Evolutionary conservation across 345 rosid species (phyloP).

Genomic region (Fremontodendron californicum): DNA sequence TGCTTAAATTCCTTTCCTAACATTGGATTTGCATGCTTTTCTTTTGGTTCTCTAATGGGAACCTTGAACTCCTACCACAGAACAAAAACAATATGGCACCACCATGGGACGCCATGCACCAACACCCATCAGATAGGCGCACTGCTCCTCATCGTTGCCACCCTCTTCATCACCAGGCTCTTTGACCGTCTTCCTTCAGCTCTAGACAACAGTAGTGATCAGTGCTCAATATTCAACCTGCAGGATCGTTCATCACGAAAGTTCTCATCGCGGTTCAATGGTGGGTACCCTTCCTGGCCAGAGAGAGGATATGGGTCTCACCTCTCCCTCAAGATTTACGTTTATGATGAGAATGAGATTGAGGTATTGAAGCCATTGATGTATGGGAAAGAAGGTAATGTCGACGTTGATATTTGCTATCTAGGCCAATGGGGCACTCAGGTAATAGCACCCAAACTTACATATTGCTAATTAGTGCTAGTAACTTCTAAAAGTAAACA

Average conservation of each 20-base stretch:
- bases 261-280: slow-evolving; percentile 12
- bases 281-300: slow-evolving; percentile 25
- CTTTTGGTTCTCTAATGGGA: slow-evolving; percentile 9
- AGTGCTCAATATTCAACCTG: neutral
- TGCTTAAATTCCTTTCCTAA: neutral
- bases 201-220: neutral
- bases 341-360: slow-evolving; percentile 40
- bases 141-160: slow-evolving; percentile 13
- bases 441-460: neutral
- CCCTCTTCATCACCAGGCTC: slow-evolving; percentile 12
- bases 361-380: slow-evolving; percentile 33
- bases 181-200: neutral
- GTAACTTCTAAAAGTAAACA: too few relatives aligned
- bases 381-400: slow-evolving; percentile 31
- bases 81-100: slow-evolving; percentile 9
- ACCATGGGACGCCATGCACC: slow-evolving; percentile 12
- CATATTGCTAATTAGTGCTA: neutral
- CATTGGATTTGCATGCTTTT: neutral
- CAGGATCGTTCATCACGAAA: slow-evolving; percentile 12
- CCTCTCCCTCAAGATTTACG: slow-evolving; percentile 37
- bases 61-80: neutral
- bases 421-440: slow-evolving; percentile 44
- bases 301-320: slow-evolving; percentile 29
- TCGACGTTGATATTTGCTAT: slow-evolving; percentile 29
- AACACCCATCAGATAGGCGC: slow-evolving; percentile 13